Evolutionary conservation across 108 stramenopile genomes (phyloP), one percentile per base, ranked within the genome.

Genomic region (Chaetoceros muelleri): DNA sequence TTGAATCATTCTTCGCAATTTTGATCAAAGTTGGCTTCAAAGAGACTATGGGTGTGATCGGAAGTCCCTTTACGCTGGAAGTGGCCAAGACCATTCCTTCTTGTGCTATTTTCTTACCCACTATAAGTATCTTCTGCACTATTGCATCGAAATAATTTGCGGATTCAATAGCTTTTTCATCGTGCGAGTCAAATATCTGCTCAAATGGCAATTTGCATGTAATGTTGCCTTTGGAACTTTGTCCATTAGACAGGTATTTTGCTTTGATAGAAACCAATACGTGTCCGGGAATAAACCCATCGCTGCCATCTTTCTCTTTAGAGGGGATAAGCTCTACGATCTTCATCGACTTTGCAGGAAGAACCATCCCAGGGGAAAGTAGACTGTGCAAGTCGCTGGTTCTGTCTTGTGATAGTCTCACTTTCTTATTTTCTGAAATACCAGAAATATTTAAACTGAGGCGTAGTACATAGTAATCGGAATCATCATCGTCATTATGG

Each of bases 191-290:
- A 52, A 84, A 31, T 8, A 92, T 52, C 23, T 92, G 85, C 50
- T 85, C 84, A 53, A 67, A 92, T 3, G 90, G 79, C 13, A 92
- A 67, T 53, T 87, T 87, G 67, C 82, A 85, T 46, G 87, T 84
- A 22, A 84, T 54, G 44, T 62, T 64, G 2, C 64, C 62, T 30
- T 26, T 47, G 16, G 47, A 40, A 17, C 61, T 63, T 2, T 48
- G 47, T 19, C 58, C 59, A 30, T 71, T 72, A 20, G 74, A 47
- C 20, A 86, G 61, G 56, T 81, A 76, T 40, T 84, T 86, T 23
- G 88, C 72, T 55, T 87, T 87, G 64, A 85, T 75, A 44, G 70
- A 61, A 19, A 90, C 82, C 30, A 90, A 62, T 1, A 82, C 87
- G 66, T 90, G 75, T n/a, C 87, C 87, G 34, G 80, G 73, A 31